phyloP scores from a whole-genome alignment of 176 grass and related monocot genomes.

The Aegilops bicornis region DNA sequence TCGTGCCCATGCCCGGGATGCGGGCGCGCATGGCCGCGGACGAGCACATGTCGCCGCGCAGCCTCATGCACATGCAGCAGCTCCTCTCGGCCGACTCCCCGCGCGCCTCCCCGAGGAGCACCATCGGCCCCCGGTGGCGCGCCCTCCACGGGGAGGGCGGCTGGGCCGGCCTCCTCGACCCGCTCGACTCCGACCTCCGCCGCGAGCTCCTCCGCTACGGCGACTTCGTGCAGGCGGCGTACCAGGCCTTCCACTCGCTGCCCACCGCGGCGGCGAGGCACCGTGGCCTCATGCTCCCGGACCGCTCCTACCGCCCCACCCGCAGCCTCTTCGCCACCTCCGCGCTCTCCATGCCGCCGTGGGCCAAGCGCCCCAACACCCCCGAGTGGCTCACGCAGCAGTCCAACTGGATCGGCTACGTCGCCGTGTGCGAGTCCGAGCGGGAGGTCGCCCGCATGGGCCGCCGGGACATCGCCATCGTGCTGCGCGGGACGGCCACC shows the following conservation, averaged over 20 bases:
- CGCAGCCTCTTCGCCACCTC: conserved; percentile 85
- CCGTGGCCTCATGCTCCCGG: conserved; percentile 67
- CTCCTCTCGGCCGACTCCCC: conserved; percentile 66
- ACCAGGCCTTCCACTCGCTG: conserved; percentile 91
- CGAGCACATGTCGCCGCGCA: conserved; percentile 85
- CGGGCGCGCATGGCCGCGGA: conserved; percentile 38
- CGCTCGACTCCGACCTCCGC: conserved; percentile 84
- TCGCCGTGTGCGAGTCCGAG: conserved; percentile 88
- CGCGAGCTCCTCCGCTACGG: conserved; percentile 88
- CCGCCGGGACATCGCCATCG: conserved; percentile 80
- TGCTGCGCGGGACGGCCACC: conserved; percentile 80
- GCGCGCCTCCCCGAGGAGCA: conserved; percentile 56
- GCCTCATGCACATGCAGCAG: conserved; percentile 83
- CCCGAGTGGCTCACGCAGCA: conserved; percentile 89
- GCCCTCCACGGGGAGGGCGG: conserved; percentile 56
- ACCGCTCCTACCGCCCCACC: conserved; percentile 75
- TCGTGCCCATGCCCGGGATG: conserved; percentile 55
- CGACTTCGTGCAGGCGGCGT: conserved; percentile 71
- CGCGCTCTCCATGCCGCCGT: conserved; percentile 59
- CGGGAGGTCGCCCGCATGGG: conserved; percentile 84
- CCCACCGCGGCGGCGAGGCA: conserved; percentile 45
- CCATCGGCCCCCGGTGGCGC: conserved; percentile 70
- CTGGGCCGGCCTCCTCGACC: conserved; percentile 76
- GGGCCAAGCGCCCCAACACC: conserved; percentile 60
- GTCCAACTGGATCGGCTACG: conserved; percentile 86